These are phyloP conservation scores for Claviceps arundinis DNA, from an alignment of 2,329 filamentous ascomycete species.

Conservation along the genomic window DNA sequence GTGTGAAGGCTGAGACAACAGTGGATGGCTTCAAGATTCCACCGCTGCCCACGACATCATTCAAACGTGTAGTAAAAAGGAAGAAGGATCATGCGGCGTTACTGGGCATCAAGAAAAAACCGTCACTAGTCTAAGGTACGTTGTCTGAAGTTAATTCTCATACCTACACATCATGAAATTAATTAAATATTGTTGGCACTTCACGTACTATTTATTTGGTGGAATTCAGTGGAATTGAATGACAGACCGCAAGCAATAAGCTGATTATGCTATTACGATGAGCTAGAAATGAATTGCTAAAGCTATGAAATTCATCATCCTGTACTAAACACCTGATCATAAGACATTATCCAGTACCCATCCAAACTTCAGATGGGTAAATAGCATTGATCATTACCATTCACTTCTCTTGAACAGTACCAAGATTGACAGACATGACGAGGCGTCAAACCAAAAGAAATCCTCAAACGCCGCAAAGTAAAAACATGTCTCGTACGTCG, in stretches of 20 bases:
- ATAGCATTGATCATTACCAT: background rate
- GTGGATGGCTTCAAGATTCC: constrained; percentile 8
- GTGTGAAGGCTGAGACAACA: constrained; percentile 13
- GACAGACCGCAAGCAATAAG: background rate
- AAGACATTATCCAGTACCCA: too few relatives aligned
- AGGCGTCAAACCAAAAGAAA: too few relatives aligned
- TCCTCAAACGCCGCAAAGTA: too few relatives aligned
- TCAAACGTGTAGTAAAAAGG: constrained; percentile 66
- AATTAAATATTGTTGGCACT: too few relatives aligned
- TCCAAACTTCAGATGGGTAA: background rate
- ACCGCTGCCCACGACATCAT: constrained; percentile 36
- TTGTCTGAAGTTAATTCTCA: too few relatives aligned
- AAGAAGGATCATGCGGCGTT: constrained; percentile 70
- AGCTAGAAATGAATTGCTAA: background rate
- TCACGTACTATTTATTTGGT: background rate
- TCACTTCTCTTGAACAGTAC: too few relatives aligned
- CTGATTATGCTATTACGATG: background rate
- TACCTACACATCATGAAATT: too few relatives aligned
- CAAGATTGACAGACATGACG: too few relatives aligned
- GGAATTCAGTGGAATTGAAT: background rate
- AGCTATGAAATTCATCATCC: background rate
- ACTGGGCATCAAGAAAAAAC: constrained; percentile 81
- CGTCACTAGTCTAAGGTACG: constrained; percentile 33
- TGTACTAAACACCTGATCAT: background rate
- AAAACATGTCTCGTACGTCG: too few relatives aligned